These are phyloP conservation scores for Wallacemonas rigidus DNA, from an alignment of 208 protist species.

Conservation along the genomic window DNA sequence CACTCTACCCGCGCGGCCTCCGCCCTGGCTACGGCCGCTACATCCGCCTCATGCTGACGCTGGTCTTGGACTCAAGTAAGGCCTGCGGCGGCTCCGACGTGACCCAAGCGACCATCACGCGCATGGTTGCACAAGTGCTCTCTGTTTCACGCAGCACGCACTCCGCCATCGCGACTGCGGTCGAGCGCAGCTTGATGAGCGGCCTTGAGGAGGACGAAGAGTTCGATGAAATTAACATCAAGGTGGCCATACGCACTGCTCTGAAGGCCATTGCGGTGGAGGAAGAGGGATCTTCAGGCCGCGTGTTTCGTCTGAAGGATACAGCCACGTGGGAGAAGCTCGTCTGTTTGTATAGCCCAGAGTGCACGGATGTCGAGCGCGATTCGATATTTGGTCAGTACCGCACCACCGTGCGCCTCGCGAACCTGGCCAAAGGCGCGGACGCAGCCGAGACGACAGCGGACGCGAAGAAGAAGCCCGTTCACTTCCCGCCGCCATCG, in stretches of 20 bases:
- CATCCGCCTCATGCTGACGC: slow-evolving; percentile 65
- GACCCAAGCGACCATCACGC: slow-evolving; percentile 22
- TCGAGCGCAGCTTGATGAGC: slow-evolving; percentile 1
- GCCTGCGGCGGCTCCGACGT: slow-evolving; percentile 24
- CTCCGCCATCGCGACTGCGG: neutral
- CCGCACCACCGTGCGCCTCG: slow-evolving; percentile 22
- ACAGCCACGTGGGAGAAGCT: slow-evolving; percentile 40
- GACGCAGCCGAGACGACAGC: neutral
- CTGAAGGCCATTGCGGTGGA: slow-evolving; percentile 44
- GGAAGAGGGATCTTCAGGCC: slow-evolving; percentile 28
- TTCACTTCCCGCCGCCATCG: slow-evolving; percentile 7
- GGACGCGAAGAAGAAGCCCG: slow-evolving; percentile 10
- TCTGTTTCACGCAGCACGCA: slow-evolving; percentile 16
- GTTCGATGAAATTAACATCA: slow-evolving; percentile 2
- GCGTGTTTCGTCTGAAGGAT: slow-evolving; percentile 54
- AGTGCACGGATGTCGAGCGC: slow-evolving; percentile 32
- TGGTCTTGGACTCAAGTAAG: slow-evolving; percentile 46
- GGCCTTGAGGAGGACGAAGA: slow-evolving; percentile 21
- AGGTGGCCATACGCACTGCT: slow-evolving; percentile 16
- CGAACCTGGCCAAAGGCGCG: slow-evolving; percentile 5
- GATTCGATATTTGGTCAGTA: slow-evolving; percentile 38
- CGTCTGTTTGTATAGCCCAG: slow-evolving; percentile 57
- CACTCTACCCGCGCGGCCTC: neutral
- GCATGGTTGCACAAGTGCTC: slow-evolving; percentile 36
- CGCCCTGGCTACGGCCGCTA: slow-evolving; percentile 32